Conservation (phyloP, 2,329 filamentous ascomycete species). For the Clathrospora elynae region DNA sequence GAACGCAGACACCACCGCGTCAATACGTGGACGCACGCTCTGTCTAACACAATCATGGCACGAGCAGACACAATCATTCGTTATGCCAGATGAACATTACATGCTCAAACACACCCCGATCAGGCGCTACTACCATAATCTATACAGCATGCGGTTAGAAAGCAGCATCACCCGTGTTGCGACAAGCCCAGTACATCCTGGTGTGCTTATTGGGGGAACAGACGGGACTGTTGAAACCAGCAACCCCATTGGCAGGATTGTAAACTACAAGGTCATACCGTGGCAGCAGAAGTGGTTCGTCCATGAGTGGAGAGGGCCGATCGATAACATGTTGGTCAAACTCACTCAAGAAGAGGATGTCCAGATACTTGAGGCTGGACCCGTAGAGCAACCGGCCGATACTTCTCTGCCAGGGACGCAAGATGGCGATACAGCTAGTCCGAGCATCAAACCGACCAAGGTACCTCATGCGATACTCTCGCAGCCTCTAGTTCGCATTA, state of each 20-base stretch:
- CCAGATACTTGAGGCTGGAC: slow-evolving; percentile 7
- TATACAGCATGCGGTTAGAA: slow-evolving; percentile 46
- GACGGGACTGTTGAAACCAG: slow-evolving; percentile 58
- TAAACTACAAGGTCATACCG: slow-evolving; percentile 57
- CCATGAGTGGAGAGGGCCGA: slow-evolving; percentile 58
- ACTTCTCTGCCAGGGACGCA: not conserved
- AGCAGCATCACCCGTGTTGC: slow-evolving; percentile 51
- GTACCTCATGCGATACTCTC: slow-evolving; percentile 20
- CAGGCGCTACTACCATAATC: slow-evolving; percentile 58
- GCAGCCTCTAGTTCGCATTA: slow-evolving; percentile 44
- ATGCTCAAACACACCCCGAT: slow-evolving; percentile 56
- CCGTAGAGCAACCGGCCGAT: not conserved
- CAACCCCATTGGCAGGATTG: slow-evolving; percentile 58
- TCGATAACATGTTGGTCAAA: slow-evolving; percentile 18
- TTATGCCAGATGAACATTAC: slow-evolving; percentile 61
- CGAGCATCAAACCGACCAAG: not conserved
- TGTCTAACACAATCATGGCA: slow-evolving; percentile 59
- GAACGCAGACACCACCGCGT: slow-evolving; percentile 50
- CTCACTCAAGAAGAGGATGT: slow-evolving; percentile 1
- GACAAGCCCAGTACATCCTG: slow-evolving; percentile 60
- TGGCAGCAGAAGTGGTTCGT: slow-evolving; percentile 63
- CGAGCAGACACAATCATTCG: slow-evolving; percentile 59
- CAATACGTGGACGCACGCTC: slow-evolving; percentile 57
- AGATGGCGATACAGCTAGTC: not conserved
- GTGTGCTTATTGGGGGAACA: slow-evolving; percentile 57